Conservation (phyloP, 768 basidiomycete species). For the Austroboletus festivus region DNA sequence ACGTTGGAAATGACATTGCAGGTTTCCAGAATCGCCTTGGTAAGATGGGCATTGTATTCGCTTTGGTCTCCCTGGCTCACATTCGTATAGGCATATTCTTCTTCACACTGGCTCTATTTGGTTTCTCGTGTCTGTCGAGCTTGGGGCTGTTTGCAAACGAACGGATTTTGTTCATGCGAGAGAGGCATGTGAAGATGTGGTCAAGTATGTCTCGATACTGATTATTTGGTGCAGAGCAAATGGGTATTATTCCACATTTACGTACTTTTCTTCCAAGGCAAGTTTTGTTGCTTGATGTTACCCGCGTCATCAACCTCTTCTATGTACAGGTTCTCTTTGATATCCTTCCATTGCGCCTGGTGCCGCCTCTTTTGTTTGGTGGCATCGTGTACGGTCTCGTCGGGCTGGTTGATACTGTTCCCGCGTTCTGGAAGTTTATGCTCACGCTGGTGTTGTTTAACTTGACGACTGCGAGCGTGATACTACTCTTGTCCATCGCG, state of each 20-base stretch:
- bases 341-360: conserved; percentile 88
- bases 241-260: conserved; percentile 95
- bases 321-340: conserved; percentile 81
- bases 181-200: conserved; percentile 56
- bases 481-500: conserved; percentile 85
- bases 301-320: neutral
- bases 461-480: conserved; percentile 89
- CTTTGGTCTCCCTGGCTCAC: neutral
- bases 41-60: conserved; percentile 26
- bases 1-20: conserved; percentile 88
- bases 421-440: conserved; percentile 97
- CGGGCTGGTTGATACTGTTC: conserved; percentile 87
- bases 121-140: conserved; percentile 94
- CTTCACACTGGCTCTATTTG: conserved; percentile 94
- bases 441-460: conserved; percentile 96
- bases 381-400: conserved; percentile 94
- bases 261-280: conserved; percentile 94
- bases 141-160: conserved; percentile 93
- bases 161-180: conserved; percentile 96
- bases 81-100: conserved; percentile 77
- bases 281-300: neutral
- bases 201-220: neutral
- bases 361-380: conserved; percentile 93
- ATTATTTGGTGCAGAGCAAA: conserved; percentile 62
- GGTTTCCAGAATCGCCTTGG: conserved; percentile 96